Evolutionary conservation across 805 yeast species (phyloP).

Genomic region (Candida manassasensis): DNA sequence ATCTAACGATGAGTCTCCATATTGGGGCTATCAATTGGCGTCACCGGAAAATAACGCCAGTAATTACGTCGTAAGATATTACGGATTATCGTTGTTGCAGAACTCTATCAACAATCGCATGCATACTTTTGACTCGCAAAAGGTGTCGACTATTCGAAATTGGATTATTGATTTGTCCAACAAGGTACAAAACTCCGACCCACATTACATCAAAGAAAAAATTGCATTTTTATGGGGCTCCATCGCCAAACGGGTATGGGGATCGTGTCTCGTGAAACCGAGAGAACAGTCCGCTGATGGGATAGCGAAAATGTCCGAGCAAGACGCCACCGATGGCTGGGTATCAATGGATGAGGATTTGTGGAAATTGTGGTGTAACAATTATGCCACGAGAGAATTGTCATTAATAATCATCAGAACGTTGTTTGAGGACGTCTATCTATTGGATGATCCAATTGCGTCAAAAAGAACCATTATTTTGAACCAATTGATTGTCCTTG

Average conservation of each 20-base stretch:
- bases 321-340: constrained; percentile 69
- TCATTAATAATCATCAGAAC: constrained; percentile 76
- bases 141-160: constrained; percentile 62
- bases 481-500: constrained; percentile 78
- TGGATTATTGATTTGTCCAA: constrained; percentile 82
- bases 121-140: constrained; percentile 49
- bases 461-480: constrained; percentile 71
- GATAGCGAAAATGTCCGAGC: constrained; percentile 25
- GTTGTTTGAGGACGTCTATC: constrained; percentile 86
- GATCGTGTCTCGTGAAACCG: constrained; percentile 50
- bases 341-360: constrained; percentile 77
- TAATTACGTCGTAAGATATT: constrained; percentile 77
- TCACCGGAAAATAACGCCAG: constrained; percentile 51
- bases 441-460: constrained; percentile 89
- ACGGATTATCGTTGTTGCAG: constrained; percentile 78
- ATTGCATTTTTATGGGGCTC: constrained; percentile 88
- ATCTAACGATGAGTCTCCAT: constrained; percentile 76
- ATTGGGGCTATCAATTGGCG: constrained; percentile 87
- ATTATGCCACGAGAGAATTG: constrained; percentile 64
- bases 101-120: constrained; percentile 60
- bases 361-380: constrained; percentile 67
- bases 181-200: constrained; percentile 59
- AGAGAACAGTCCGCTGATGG: constrained; percentile 19
- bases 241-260: constrained; percentile 90
- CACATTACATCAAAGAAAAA: constrained; percentile 87